Conservation (phyloP, 345 rosid species). For the Orychophragmus violaceus region DNA sequence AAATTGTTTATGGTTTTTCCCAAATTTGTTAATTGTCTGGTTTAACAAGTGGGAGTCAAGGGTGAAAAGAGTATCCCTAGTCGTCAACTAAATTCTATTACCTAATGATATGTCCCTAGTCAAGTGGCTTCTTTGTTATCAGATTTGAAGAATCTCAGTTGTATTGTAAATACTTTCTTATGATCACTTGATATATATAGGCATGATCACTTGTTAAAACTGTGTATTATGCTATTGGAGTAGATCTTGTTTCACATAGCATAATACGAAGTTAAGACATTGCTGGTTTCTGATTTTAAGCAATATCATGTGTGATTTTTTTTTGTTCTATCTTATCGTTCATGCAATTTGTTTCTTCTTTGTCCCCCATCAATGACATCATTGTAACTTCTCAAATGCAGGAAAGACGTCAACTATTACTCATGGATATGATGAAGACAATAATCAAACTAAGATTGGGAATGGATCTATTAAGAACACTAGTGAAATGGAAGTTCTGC, state of each 20-base stretch:
- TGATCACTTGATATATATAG: background rate
- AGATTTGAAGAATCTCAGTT: background rate
- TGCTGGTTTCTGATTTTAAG: background rate
- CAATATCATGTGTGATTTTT: background rate
- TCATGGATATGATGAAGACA: conserved; percentile 57
- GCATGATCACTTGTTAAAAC: background rate
- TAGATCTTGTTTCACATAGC: background rate
- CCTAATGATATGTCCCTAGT: too few species aligned
- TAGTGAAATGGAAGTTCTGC: conserved; percentile 48
- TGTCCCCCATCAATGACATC: background rate
- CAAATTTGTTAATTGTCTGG: background rate
- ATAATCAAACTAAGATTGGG: conserved; percentile 41
- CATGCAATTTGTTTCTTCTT: background rate
- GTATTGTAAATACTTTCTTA: background rate
- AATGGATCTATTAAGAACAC: conserved; percentile 33
- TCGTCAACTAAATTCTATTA: background rate
- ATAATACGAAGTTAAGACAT: background rate
- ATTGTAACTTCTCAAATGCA: conserved; percentile 20
- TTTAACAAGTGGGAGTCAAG: background rate
- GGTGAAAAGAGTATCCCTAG: background rate
- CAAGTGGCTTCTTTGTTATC: background rate
- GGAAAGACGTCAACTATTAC: conserved; percentile 48
- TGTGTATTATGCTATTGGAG: background rate
- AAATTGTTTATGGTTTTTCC: background rate
- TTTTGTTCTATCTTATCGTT: background rate